Conservation (phyloP, 805 yeast genomes). For the Myxozyma lipomycoides region DNA sequence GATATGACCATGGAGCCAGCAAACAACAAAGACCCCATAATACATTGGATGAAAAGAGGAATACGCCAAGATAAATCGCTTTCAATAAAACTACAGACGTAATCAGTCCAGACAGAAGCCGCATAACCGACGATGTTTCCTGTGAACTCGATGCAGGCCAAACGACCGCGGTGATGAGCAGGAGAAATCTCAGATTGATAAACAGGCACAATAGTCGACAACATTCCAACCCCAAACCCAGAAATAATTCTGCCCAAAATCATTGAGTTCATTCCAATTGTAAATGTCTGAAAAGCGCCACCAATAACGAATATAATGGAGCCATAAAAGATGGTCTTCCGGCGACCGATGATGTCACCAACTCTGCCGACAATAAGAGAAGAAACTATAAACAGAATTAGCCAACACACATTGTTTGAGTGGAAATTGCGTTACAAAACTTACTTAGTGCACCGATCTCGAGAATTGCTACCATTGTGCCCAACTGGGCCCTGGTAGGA, state of each 20-base stretch:
- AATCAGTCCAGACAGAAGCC: conserved; percentile 83
- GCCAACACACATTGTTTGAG: background rate
- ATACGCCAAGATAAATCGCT: conserved; percentile 69
- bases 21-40: conserved; percentile 64
- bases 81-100: conserved; percentile 61
- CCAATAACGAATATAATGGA: conserved; percentile 75
- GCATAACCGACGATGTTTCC: conserved; percentile 82
- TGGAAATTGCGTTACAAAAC: background rate
- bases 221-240: conserved; percentile 83
- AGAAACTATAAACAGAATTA: conserved; percentile 45
- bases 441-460: conserved; percentile 68
- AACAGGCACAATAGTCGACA: conserved; percentile 80
- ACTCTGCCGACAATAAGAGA: conserved; percentile 73
- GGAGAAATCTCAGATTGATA: conserved; percentile 89
- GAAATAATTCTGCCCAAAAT: conserved; percentile 72
- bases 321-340: conserved; percentile 75
- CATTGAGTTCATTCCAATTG: conserved; percentile 52
- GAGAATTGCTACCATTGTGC: conserved; percentile 81
- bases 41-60: conserved; percentile 71
- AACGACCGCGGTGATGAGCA: conserved; percentile 75
- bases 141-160: conserved; percentile 84
- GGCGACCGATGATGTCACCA: conserved; percentile 75
- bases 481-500: conserved; percentile 72
- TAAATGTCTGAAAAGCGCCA: conserved; percentile 65
- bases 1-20: conserved; percentile 75